Evolutionary conservation across 129 eudicot species (phyloP), one percentile per base, ranked within the genome.

Genomic region (Artemisia argyi): DNA sequence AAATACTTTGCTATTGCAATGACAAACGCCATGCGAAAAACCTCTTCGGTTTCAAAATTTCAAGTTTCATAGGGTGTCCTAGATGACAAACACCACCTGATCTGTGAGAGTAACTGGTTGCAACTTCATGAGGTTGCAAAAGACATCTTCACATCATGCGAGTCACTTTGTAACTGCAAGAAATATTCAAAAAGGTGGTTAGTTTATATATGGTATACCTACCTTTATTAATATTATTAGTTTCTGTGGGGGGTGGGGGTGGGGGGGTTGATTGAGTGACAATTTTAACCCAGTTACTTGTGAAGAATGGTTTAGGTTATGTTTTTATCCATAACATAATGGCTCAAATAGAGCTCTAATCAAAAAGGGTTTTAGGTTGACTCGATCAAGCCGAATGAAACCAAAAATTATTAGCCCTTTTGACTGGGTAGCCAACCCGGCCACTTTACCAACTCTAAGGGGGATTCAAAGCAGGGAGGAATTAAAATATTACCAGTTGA

Each of bases 91-190:
- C 30, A 28, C 30, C 30, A 28, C 30, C 30, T 28, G 30, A 28
- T 28, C 30, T 28, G 30, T 28, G 3, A 28, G 30, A 28, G 30
- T 28, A 28, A 28, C 30, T 28, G 30, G 30, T 28, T 7, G 20
- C 48, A 56, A 39, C 28, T 58, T 76, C 74, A 76, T 30, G 69
- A 51, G 46, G 66, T 70, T 70, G 72, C 72, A 20, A 66, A 77
- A 61, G 81, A 18, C 60, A 70, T 71, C 61, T 28, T 28, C 30
- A 90, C 87, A 76, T 89, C 98, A 7, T 87, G 95, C 15, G 96
- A 92, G 72, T 92, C 98, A 2, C 65, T 82, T 61, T 87, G 85
- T 63, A 92, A 71, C 98, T 92, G 89, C 66, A 73, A 44, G 12
- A 66, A 49, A 77, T 32, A 76, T 15, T 7, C 28, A 65, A 19